Evolutionary conservation across 208 protist genomes (phyloP).

Genomic region (Crithidia sp.): DNA sequence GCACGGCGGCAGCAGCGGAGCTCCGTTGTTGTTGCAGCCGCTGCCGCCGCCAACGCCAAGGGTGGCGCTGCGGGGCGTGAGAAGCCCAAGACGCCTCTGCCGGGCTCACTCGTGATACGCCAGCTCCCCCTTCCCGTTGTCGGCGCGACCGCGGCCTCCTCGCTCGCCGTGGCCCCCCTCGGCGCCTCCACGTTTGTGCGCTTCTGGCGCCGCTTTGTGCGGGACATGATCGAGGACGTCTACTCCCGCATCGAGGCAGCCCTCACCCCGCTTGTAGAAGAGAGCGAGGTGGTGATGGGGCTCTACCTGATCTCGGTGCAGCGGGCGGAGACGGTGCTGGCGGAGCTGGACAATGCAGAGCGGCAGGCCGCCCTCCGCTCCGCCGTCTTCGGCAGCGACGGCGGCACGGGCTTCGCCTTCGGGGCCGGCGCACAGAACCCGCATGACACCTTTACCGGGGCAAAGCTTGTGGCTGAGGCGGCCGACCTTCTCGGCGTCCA

Average conservation of each 20-base stretch:
- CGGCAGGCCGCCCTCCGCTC: not conserved
- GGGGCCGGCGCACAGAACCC: not conserved
- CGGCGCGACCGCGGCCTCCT: constrained; percentile 14
- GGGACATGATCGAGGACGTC: constrained; percentile 43
- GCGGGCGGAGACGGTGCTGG: constrained; percentile 33
- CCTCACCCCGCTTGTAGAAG: constrained; percentile 59
- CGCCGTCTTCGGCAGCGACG: not conserved
- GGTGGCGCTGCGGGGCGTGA: not conserved
- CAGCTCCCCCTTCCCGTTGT: constrained; percentile 25
- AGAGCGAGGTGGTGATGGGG: constrained; percentile 74
- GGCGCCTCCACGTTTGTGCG: constrained; percentile 66
- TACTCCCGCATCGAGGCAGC: constrained; percentile 56
- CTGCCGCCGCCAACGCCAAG: not conserved
- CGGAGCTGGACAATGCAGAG: constrained; percentile 34
- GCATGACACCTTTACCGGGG: constrained; percentile 10
- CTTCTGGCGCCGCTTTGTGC: constrained; percentile 64
- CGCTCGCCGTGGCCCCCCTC: constrained; percentile 27
- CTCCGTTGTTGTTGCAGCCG: not conserved
- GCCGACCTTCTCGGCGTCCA: constrained; percentile 25
- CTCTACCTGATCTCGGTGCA: constrained; percentile 68
- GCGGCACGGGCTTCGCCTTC: not conserved
- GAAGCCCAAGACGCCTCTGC: constrained; percentile 8
- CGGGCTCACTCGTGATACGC: constrained; percentile 10
- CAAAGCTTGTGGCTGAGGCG: constrained; percentile 28
- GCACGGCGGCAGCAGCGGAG: too few relatives aligned